Evolutionary conservation across 129 eudicot species (phyloP).

Genomic region (Flaveria brownii): DNA sequence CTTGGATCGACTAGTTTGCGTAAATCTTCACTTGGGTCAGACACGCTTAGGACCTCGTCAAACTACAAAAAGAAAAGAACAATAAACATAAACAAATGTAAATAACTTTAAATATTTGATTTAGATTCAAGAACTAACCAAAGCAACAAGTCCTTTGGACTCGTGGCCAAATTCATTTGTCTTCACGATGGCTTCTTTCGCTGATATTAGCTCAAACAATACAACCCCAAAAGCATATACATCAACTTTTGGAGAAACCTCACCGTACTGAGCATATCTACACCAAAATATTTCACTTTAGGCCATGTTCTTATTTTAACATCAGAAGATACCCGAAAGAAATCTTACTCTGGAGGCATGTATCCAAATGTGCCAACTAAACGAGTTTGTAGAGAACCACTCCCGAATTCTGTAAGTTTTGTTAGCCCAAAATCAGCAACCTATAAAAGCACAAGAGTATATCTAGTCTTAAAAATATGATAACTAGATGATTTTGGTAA

Average conservation of each 20-base stretch:
- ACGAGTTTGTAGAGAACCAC: constrained; percentile 70
- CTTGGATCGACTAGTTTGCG: constrained; percentile 67
- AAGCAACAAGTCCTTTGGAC: constrained; percentile 66
- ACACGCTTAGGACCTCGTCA: constrained; percentile 64
- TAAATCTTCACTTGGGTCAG: constrained; percentile 52
- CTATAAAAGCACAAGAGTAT: constrained; percentile 36
- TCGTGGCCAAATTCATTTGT: constrained; percentile 43
- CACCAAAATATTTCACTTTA: constrained; percentile 23
- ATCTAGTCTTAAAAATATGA: neutral
- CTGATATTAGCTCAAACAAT: constrained; percentile 78
- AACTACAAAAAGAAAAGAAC: constrained; percentile 45
- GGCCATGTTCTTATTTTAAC: neutral
- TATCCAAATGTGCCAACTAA: constrained; percentile 93
- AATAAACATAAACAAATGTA: neutral
- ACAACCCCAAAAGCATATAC: constrained; percentile 98
- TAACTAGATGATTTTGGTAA: neutral
- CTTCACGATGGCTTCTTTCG: constrained; percentile 76
- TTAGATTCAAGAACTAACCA: constrained; percentile 50
- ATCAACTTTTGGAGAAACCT: constrained; percentile 82
- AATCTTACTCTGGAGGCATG: constrained; percentile 93
- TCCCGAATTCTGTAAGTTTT: constrained; percentile 82
- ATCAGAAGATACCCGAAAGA: neutral
- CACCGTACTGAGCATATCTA: constrained; percentile 90
- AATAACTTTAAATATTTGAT: neutral
- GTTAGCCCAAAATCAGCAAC: constrained; percentile 96